Percentiles rank a stretch among this genome's conserved stretches.
phyloP scores from a whole-genome alignment of 108 stramenopile species.

The Pseudonitzschia pungens region DNA sequence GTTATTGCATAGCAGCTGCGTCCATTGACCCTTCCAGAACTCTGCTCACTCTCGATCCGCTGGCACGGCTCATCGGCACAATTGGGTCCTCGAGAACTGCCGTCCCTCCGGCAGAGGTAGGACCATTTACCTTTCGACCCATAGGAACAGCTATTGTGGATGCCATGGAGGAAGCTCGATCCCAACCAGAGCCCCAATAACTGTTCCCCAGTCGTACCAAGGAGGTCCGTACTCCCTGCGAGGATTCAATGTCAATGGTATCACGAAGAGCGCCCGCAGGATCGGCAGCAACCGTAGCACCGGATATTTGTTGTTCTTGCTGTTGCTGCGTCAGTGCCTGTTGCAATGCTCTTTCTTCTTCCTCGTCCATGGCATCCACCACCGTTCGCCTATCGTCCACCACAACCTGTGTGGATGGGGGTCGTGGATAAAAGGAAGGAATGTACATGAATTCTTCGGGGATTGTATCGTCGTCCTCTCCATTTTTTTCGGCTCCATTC shows the following conservation, averaged over 20 bases:
- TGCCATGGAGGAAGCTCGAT: not conserved
- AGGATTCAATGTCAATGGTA: not conserved
- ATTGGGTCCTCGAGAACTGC: constrained; percentile 24
- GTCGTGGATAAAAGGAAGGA: constrained; percentile 39
- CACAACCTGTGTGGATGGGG: constrained; percentile 20
- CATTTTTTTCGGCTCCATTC: constrained; percentile 8
- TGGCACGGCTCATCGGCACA: constrained; percentile 67
- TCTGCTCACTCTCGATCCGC: constrained; percentile 71
- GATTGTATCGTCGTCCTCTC: constrained; percentile 7
- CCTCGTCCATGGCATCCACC: constrained; percentile 19
- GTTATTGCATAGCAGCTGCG: constrained; percentile 44
- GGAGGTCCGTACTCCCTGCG: constrained; percentile 43
- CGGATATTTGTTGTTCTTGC: constrained; percentile 15
- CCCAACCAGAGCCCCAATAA: constrained; percentile 45
- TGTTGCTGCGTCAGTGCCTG: constrained; percentile 10
- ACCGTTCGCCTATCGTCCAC: constrained; percentile 18
- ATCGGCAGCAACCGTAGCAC: not conserved
- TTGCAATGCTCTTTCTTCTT: constrained; percentile 2
- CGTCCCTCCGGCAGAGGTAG: constrained; percentile 4
- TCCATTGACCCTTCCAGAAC: constrained; percentile 71
- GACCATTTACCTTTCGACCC: constrained; percentile 13
- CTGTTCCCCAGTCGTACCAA: constrained; percentile 45
- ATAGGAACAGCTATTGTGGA: constrained; percentile 19
- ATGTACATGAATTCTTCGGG: constrained; percentile 1
- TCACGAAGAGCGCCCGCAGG: not conserved